Evolutionary conservation across 2,329 filamentous ascomycete species (phyloP).

Genomic region (Cytospora piceicola): DNA sequence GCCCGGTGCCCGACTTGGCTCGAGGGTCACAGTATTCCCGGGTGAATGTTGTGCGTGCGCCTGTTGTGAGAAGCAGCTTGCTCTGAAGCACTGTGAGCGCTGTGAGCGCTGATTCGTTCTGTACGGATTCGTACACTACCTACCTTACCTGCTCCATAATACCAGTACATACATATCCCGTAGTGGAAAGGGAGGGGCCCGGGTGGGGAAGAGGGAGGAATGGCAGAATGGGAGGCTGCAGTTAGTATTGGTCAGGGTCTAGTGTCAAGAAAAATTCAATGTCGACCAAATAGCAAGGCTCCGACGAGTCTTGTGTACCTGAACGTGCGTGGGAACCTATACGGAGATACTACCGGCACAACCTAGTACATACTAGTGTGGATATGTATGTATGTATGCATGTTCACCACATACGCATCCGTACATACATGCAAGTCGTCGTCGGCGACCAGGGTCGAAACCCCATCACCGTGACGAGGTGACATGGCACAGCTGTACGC

Average conservation of each 20-base stretch:
- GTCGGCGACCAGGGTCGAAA: background rate
- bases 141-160: background rate
- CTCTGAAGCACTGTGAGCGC: background rate
- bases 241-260: slow-evolving; percentile 9
- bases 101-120: background rate
- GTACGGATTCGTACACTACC: background rate
- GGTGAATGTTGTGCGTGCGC: background rate
- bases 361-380: background rate
- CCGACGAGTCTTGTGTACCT: background rate
- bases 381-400: too few relatives aligned
- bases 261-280: background rate
- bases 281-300: background rate
- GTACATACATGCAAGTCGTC: background rate
- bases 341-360: background rate
- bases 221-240: background rate
- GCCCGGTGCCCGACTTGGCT: slow-evolving; percentile 10
- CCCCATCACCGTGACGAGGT: slow-evolving; percentile 1
- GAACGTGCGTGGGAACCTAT: background rate
- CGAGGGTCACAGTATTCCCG: background rate
- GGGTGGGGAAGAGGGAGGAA: background rate
- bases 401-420: too few relatives aligned
- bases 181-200: too few relatives aligned
- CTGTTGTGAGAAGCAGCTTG: background rate
- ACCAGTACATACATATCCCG: background rate
- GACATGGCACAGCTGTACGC: background rate